phyloP scores from a whole-genome alignment of 257 asterid species.

The Plantago elongata region DNA sequence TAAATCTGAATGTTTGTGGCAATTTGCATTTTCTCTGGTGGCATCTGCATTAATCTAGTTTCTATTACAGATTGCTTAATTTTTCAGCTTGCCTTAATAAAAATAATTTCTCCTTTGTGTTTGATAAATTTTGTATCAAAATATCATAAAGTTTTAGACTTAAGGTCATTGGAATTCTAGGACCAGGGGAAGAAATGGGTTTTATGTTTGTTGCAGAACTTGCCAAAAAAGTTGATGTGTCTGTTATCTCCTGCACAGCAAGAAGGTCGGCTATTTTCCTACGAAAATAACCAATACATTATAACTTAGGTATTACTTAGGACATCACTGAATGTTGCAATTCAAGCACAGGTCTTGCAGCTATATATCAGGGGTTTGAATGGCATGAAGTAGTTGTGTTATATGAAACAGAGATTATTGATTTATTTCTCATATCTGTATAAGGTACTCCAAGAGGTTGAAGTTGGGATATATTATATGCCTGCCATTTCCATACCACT shows the following conservation, averaged over 20 bases:
- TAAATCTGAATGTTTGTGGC: too few relatives aligned
- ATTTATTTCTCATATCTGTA: constrained; percentile 23
- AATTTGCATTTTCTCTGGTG: too few relatives aligned
- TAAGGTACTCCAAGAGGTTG: not conserved
- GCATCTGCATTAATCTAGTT: too few relatives aligned
- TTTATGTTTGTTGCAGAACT: constrained; percentile 23
- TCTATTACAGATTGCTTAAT: too few relatives aligned
- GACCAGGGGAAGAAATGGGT: constrained; percentile 23
- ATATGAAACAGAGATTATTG: constrained; percentile 27
- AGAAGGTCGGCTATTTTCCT: constrained; percentile 11
- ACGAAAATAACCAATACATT: constrained; percentile 6
- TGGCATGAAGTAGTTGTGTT: constrained; percentile 37
- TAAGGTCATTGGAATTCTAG: constrained; percentile 37
- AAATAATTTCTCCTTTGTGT: too few relatives aligned
- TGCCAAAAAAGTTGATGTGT: constrained; percentile 26
- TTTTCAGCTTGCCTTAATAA: too few relatives aligned
- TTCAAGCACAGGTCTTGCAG: constrained; percentile 32
- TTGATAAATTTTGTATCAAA: too few relatives aligned
- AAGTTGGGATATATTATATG: not conserved
- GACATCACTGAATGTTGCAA: constrained; percentile 14
- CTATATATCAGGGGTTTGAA: constrained; percentile 27
- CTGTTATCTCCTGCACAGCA: constrained; percentile 24
- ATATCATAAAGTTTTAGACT: constrained; percentile 28
- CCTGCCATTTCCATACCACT: constrained; percentile 23
- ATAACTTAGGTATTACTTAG: too few relatives aligned